A percentile compares a stretch with the other conserved stretches of the same genome.
Evolutionary conservation across 148 eudicot species (phyloP).

Genomic region (Rhododendron ovatum): DNA sequence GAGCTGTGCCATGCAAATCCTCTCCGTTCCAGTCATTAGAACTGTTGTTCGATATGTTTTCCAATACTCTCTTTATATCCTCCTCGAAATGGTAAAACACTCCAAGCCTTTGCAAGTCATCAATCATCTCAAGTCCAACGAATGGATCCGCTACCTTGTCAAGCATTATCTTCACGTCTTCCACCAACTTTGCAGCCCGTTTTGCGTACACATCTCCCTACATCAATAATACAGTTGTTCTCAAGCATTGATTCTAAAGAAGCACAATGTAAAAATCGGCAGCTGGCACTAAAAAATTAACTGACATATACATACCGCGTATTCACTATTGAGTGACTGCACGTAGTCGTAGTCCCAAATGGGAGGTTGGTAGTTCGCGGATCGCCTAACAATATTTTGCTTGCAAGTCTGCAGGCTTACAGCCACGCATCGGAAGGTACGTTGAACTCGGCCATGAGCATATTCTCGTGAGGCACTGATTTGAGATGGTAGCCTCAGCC

Average conservation of each 20-base stretch:
- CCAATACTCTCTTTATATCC: slow-evolving; percentile 14
- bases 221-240: no score
- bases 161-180: neutral
- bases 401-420: neutral
- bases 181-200: neutral
- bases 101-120: slow-evolving; percentile 24
- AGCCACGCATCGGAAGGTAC: neutral
- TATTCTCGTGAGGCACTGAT: neutral
- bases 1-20: slow-evolving; percentile 18
- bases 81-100: slow-evolving; percentile 20
- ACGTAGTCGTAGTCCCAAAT: neutral
- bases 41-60: neutral
- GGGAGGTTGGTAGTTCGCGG: slow-evolving; percentile 8
- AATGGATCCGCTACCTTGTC: neutral
- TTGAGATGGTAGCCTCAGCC: neutral
- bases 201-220: neutral
- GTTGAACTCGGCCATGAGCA: neutral
- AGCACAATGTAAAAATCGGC: no score
- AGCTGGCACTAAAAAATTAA: no score
- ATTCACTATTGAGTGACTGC: slow-evolving; percentile 1
- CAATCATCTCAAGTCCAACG: slow-evolving; percentile 18
- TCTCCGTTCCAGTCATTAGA: neutral
- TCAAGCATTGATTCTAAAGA: no score
- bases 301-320: neutral
- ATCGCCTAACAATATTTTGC: neutral